phyloP scores from a whole-genome alignment of 768 basidiomycete species.

The Coprinopsis cinerea region DNA sequence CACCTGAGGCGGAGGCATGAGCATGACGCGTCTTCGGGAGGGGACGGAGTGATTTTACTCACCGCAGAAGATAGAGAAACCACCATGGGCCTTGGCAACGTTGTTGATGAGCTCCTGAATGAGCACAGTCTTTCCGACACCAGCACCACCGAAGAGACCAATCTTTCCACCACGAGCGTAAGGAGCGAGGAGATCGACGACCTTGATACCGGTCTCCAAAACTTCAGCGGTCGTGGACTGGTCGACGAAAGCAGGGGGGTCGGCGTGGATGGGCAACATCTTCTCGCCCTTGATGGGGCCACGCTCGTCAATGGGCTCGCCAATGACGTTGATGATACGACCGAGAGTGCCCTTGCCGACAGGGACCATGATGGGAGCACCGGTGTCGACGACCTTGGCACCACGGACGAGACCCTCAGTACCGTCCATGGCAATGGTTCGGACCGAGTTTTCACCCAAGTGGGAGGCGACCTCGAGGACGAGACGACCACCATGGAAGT shows the following conservation, averaged over 20 bases:
- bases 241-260: conserved; percentile 95
- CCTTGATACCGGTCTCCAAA: conserved; percentile 99
- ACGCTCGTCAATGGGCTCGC: conserved; percentile 99
- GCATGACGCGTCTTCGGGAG: conserved; percentile 1
- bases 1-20: too few species aligned
- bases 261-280: conserved; percentile 90
- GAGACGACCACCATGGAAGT: conserved; percentile 91
- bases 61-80: conserved; percentile 99
- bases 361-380: conserved; percentile 93
- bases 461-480: conserved; percentile 99
- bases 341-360: conserved; percentile 93
- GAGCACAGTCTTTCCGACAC: conserved; percentile 99
- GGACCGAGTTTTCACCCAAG: conserved; percentile 97
- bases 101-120: conserved; percentile 99
- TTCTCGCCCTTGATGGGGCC: conserved; percentile 97
- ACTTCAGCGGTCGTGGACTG: conserved; percentile 99
- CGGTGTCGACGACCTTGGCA: conserved; percentile 94
- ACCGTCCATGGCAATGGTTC: conserved; percentile 99
- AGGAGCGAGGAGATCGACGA: conserved; percentile 98
- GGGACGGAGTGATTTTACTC: conserved; percentile 18
- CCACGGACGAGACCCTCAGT: conserved; percentile 99
- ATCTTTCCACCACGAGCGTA: conserved; percentile 99
- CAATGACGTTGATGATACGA: conserved; percentile 99
- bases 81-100: conserved; percentile 99
- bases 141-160: conserved; percentile 99